phyloP scores from a whole-genome alignment of 108 stramenopile genomes.

The Nannochloropsis salina region DNA sequence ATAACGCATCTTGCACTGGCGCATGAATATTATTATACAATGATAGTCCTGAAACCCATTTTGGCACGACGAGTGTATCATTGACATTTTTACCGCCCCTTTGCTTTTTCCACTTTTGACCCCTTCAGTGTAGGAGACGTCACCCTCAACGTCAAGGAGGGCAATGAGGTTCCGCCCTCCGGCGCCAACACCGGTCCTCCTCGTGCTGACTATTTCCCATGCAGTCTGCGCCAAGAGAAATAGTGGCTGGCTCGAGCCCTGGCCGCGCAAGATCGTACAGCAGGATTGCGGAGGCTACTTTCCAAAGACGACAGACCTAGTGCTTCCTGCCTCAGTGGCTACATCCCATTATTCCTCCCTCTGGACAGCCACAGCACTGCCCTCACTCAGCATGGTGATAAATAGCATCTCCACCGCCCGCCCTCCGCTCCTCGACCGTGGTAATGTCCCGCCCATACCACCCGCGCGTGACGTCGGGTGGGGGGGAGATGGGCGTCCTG shows the following conservation, averaged over 20 bases:
- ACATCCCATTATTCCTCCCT: slow-evolving; percentile 5
- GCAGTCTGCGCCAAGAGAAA: neutral
- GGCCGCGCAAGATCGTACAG: too few species aligned
- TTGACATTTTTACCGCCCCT: too few species aligned
- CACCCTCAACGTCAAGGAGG: neutral
- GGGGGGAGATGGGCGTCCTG: neutral
- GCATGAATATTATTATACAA: too few species aligned
- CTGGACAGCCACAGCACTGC: neutral
- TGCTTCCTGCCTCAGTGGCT: neutral
- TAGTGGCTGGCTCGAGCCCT: slow-evolving; percentile 11
- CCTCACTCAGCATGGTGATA: neutral
- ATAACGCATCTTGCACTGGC: too few species aligned
- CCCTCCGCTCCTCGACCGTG: neutral
- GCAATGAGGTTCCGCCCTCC: neutral
- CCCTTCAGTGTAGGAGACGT: too few species aligned
- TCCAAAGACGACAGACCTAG: neutral
- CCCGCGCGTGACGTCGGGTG: neutral
- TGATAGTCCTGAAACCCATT: too few species aligned
- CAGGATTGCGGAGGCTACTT: too few species aligned
- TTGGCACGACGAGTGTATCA: too few species aligned
- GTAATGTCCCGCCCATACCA: neutral
- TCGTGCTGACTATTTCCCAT: neutral
- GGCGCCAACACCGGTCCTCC: neutral
- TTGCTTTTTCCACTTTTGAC: too few species aligned
- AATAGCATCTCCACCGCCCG: neutral